Percentiles rank a stretch among this genome's conserved stretches.
These are phyloP conservation scores for Arthrobotrys megalospora DNA, from an alignment of 2,329 filamentous ascomycete genomes.

Conservation along the genomic window DNA sequence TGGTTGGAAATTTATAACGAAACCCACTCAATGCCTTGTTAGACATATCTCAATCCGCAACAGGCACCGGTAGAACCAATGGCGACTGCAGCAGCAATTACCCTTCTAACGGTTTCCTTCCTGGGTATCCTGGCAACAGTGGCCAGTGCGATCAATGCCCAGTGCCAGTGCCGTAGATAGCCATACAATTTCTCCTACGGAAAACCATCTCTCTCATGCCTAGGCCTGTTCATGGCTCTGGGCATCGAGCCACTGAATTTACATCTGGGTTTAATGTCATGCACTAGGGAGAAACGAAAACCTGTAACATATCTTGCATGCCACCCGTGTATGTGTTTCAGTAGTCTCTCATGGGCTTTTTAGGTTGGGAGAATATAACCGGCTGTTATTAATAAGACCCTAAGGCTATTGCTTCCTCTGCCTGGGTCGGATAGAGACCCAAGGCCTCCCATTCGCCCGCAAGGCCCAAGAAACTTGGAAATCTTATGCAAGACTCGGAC, in stretches of 20 bases:
- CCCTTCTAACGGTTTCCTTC: constrained; percentile 39
- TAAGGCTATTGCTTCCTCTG: constrained; percentile 16
- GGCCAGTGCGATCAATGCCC: constrained; percentile 14
- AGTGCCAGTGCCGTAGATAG: constrained; percentile 34
- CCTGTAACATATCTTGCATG: constrained; percentile 21
- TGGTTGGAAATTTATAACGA: constrained; percentile 36
- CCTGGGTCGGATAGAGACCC: constrained; percentile 3
- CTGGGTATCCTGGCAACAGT: constrained; percentile 45
- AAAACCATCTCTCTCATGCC: neutral
- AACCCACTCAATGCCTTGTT: constrained; percentile 33
- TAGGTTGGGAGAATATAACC: constrained; percentile 23
- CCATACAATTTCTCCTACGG: constrained; percentile 29
- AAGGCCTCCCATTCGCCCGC: constrained; percentile 38
- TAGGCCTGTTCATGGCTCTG: constrained; percentile 13
- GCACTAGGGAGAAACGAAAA: neutral
- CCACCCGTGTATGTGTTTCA: constrained; percentile 37
- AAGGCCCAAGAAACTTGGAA: constrained; percentile 2
- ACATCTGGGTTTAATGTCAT: constrained; percentile 8
- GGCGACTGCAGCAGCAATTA: constrained; percentile 34
- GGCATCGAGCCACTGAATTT: constrained; percentile 1
- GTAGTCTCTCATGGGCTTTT: constrained; percentile 15
- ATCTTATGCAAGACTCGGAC: constrained; percentile 44
- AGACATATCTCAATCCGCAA: constrained; percentile 23
- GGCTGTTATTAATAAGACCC: constrained; percentile 30
- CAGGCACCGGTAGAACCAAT: constrained; percentile 31